Percentiles rank a stretch among this genome's conserved stretches.
Evolutionary conservation across 345 rosid species (phyloP).

Genomic region (Brassica cretica): DNA sequence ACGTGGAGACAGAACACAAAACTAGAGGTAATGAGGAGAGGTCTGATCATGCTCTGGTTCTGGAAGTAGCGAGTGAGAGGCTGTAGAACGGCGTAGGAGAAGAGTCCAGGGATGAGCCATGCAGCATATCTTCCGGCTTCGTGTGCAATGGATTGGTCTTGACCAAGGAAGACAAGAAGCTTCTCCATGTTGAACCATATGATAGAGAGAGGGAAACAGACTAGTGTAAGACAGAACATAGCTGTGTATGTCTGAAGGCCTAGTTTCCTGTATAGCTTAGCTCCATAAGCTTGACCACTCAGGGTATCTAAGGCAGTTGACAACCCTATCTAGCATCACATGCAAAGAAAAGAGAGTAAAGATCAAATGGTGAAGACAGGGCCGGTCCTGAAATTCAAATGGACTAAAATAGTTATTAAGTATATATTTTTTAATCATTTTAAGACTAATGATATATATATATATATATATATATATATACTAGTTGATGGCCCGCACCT

Average conservation of each 20-base stretch:
- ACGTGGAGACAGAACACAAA: constrained; percentile 49
- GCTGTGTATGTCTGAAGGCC: constrained; percentile 64
- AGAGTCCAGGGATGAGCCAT: constrained; percentile 65
- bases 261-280: constrained; percentile 54
- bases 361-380: background rate
- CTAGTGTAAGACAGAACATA: constrained; percentile 50
- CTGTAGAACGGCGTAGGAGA: constrained; percentile 53
- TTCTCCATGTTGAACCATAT: constrained; percentile 59
- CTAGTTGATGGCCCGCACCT: too few relatives aligned
- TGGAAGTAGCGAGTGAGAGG: constrained; percentile 59
- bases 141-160: constrained; percentile 58
- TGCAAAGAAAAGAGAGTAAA: background rate
- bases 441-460: too few relatives aligned
- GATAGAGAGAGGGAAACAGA: constrained; percentile 56
- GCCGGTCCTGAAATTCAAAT: too few relatives aligned
- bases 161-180: constrained; percentile 51
- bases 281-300: constrained; percentile 84
- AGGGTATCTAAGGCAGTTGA: constrained; percentile 79
- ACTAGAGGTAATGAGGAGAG: constrained; percentile 51
- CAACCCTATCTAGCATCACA: constrained; percentile 58
- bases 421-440: too few relatives aligned
- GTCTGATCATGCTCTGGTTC: constrained; percentile 55
- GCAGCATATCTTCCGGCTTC: constrained; percentile 55
- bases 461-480: too few relatives aligned
- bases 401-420: too few relatives aligned